Evolutionary conservation across 768 basidiomycete genomes (phyloP), one percentile per base, ranked within the genome.

Genomic region (Boletus sp.): DNA sequence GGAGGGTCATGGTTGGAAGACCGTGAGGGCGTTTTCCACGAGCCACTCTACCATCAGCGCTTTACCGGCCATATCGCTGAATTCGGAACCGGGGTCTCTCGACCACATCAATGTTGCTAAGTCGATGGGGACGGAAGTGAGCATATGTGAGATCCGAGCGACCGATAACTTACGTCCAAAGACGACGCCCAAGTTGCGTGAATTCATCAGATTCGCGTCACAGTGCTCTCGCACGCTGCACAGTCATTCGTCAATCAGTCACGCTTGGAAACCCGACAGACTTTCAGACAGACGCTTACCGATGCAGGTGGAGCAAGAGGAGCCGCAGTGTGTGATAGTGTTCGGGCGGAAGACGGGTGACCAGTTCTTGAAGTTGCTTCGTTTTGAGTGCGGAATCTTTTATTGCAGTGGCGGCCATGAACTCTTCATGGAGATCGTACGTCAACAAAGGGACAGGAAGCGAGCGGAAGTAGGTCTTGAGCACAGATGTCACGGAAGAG

Each of bases 31-130:
- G 66, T 96, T 88, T 67, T 98, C 94, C 56, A 98, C 84, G 59
- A 98, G 82, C 89, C 94, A 97, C 70, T 97, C 93, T 47, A 99
- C 79, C 63, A 88, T 84, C 54, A 94, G 80, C 7, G 96, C 92
- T 72, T 96, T 98, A 50, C 93, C 92, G 8, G 92, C 95, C 91
- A 98, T 98, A 70, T 99, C 96, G 64, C 85, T 88, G 74, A 98
- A 98, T 74, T 98, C 97, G 17, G 90, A 83, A 27, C 80, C 79
- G 4, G 88, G 85, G 67, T 95, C 88, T 33, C 83, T 81, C 8
- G 96, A 95, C 63, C 90, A 84, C 87, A 98, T 91, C 19, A 99
- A 77, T 1, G 96, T 98, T 11, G 96, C 95, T 98, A 66, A 50
- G 57, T 50, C 35, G 29, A 55, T 30, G 35, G 33, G 37, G 43